Conservation (phyloP, 345 rosid genomes). For the Bretschneidera sinensis region DNA sequence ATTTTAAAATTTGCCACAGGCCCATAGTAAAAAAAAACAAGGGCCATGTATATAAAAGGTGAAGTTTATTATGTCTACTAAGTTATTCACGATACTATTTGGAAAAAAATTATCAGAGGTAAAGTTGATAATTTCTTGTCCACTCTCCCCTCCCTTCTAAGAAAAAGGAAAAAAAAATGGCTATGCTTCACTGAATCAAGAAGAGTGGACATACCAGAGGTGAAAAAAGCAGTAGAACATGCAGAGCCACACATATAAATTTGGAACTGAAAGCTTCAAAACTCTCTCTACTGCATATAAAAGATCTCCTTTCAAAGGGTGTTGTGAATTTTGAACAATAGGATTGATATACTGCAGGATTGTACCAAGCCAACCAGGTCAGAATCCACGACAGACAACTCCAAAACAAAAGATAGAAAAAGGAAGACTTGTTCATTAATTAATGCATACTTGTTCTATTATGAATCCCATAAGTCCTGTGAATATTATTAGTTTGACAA, state of each 20-base stretch:
- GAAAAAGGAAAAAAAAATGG: neutral
- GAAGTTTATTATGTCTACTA: neutral
- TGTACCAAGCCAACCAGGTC: slow-evolving; percentile 19
- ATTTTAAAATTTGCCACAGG: too few species aligned
- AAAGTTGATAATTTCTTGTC: neutral
- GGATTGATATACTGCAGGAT: slow-evolving; percentile 95
- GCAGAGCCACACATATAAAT: slow-evolving; percentile 96
- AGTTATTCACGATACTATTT: neutral
- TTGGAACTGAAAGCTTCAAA: slow-evolving; percentile 96
- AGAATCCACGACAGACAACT: slow-evolving; percentile 6
- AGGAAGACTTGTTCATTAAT: slow-evolving; percentile 13
- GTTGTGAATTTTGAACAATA: slow-evolving; percentile 87
- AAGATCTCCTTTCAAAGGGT: slow-evolving; percentile 86
- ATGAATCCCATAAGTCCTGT: slow-evolving; percentile 96
- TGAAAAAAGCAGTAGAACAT: slow-evolving; percentile 99
- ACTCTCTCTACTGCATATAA: slow-evolving; percentile 87
- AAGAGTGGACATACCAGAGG: slow-evolving; percentile 57
- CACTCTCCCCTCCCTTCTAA: neutral
- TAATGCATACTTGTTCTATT: slow-evolving; percentile 70
- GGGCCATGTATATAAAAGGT: neutral
- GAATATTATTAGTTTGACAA: slow-evolving; percentile 76
- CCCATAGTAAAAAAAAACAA: neutral
- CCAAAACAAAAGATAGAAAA: slow-evolving; percentile 2
- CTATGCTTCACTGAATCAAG: neutral
- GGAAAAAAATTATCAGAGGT: neutral